Conservation (phyloP, 805 yeast species). For the Saccharomycopsis fermentans region DNA sequence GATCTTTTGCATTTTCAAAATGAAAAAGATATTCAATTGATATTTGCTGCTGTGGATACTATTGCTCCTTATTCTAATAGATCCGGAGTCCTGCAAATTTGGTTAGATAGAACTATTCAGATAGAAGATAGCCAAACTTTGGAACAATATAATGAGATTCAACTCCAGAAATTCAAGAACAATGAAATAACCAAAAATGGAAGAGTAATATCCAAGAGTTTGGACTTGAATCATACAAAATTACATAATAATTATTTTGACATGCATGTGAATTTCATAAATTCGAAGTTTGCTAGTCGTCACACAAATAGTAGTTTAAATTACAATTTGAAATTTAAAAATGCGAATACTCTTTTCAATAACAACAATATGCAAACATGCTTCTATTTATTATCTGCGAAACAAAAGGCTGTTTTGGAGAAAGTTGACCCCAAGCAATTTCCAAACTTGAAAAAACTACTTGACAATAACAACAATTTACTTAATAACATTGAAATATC, state of each 20-base stretch:
- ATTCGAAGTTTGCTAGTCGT: background rate
- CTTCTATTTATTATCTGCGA: slow-evolving; percentile 5
- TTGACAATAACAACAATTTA: slow-evolving; percentile 5
- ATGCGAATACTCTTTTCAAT: slow-evolving; percentile 8
- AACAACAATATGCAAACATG: slow-evolving; percentile 6
- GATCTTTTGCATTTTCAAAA: background rate
- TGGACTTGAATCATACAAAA: background rate
- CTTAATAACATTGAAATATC: background rate
- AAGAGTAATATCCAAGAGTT: background rate
- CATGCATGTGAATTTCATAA: slow-evolving; percentile 1
- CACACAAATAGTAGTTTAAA: background rate
- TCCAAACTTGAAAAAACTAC: background rate
- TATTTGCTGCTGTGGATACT: slow-evolving; percentile 14
- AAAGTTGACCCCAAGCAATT: slow-evolving; percentile 6
- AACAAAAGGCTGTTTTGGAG: slow-evolving; percentile 1
- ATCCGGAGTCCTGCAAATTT: slow-evolving; percentile 11
- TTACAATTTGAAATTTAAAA: slow-evolving; percentile 1
- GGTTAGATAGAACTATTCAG: slow-evolving; percentile 7
- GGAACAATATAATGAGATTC: background rate
- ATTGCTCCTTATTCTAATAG: slow-evolving; percentile 12
- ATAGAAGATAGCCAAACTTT: slow-evolving; percentile 1
- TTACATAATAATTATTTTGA: background rate
- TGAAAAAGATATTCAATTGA: slow-evolving; percentile 7
- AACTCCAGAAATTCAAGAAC: background rate
- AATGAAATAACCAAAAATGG: slow-evolving; percentile 4